Evolutionary conservation across 257 asterid genomes (phyloP).

Genomic region (Ligustrum vulgare): DNA sequence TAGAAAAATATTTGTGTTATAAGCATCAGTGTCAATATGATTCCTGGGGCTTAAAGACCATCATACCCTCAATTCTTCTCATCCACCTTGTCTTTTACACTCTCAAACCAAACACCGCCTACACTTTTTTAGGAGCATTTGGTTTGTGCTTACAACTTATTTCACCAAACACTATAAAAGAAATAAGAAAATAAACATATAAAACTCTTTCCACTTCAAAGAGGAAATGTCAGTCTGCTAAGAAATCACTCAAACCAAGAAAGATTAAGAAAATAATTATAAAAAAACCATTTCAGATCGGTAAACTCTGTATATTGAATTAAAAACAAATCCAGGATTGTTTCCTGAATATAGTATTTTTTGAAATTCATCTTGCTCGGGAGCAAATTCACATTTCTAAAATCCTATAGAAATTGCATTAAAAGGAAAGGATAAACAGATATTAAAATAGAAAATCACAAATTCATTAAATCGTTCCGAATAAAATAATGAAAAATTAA

Average conservation of each 20-base stretch:
- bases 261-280: not conserved
- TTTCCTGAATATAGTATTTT: conserved; percentile 2
- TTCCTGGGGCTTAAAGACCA: conserved; percentile 42
- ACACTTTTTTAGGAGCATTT: not conserved
- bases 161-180: not conserved
- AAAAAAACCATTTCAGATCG: conserved; percentile 17
- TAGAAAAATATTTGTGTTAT: conserved; percentile 42
- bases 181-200: not conserved
- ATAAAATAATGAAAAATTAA: no score
- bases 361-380: not conserved
- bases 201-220: not conserved
- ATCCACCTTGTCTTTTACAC: conserved; percentile 13
- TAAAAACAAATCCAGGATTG: conserved; percentile 15
- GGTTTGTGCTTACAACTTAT: not conserved
- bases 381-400: not conserved
- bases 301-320: not conserved
- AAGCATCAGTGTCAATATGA: conserved; percentile 28
- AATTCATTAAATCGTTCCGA: no score
- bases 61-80: conserved; percentile 35
- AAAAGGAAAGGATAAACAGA: not conserved
- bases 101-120: conserved; percentile 18
- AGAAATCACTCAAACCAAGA: conserved; percentile 9
- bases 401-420: not conserved
- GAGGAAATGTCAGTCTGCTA: not conserved
- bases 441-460: not conserved